Evolutionary conservation across 2,329 filamentous ascomycete species (phyloP).

Genomic region (Trichoderma lentiforme): DNA sequence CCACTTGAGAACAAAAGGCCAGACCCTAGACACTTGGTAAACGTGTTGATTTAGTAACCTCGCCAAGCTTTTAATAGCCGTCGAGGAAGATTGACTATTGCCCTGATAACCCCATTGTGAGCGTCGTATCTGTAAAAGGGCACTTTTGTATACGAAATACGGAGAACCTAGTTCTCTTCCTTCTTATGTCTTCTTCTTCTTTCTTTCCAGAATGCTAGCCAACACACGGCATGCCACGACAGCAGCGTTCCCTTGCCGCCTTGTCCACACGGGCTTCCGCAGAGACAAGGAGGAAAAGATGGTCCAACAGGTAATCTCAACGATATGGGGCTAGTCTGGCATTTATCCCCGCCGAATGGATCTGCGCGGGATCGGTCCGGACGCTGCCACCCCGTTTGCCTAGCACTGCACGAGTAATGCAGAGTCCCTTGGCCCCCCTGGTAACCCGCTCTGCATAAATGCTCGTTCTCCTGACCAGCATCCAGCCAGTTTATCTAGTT

Average conservation of each 20-base stretch:
- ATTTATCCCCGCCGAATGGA: constrained; percentile 7
- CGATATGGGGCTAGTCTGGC: neutral
- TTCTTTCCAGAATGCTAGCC: constrained; percentile 4
- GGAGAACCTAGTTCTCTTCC: neutral
- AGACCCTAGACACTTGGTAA: neutral
- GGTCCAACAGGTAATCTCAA: neutral
- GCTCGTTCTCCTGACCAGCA: constrained; percentile 13
- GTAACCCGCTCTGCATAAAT: neutral
- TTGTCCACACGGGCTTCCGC: neutral
- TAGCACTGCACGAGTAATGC: constrained; percentile 3
- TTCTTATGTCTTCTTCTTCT: neutral
- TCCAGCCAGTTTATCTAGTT: neutral
- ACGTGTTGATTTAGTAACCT: neutral
- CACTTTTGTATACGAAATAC: neutral
- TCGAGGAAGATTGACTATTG: neutral
- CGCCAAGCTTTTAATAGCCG: neutral
- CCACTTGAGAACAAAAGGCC: neutral
- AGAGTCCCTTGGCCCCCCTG: neutral
- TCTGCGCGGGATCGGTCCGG: constrained; percentile 19
- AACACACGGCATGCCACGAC: neutral
- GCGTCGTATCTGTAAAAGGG: neutral
- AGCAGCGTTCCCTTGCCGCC: neutral
- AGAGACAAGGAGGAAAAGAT: neutral
- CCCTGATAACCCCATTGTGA: neutral
- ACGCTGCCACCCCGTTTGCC: neutral